These are phyloP conservation scores for Porcisia hertigi DNA, from an alignment of 208 protist species.

Conservation along the genomic window DNA sequence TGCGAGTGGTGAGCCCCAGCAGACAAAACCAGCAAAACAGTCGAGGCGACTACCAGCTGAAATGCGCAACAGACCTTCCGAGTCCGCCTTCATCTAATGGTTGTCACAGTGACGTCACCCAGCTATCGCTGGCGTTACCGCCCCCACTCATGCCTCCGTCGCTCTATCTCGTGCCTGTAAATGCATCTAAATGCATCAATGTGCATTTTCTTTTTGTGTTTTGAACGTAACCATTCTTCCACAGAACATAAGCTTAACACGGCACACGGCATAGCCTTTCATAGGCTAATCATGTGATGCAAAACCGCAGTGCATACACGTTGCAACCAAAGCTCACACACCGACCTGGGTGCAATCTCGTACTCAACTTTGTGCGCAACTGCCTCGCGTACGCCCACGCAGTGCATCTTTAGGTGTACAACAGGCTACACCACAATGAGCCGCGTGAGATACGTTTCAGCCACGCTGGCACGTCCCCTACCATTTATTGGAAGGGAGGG, in stretches of 20 bases:
- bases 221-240: neutral
- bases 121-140: neutral
- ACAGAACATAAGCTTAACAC: neutral
- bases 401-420: neutral
- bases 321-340: neutral
- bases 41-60: no score
- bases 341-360: no score
- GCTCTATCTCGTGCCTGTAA: neutral
- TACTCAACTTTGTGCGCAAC: neutral
- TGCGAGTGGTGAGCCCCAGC: neutral
- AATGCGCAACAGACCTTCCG: neutral
- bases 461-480: neutral
- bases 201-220: neutral
- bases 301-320: neutral
- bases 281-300: neutral
- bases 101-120: neutral
- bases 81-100: neutral
- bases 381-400: neutral
- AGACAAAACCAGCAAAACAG: neutral
- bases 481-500: neutral
- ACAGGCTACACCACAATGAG: neutral
- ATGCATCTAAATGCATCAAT: no score
- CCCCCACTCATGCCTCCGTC: neutral
- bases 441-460: neutral
- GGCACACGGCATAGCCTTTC: neutral